Evolutionary conservation across 345 rosid genomes (phyloP).

Genomic region (Excoecaria agallocha): DNA sequence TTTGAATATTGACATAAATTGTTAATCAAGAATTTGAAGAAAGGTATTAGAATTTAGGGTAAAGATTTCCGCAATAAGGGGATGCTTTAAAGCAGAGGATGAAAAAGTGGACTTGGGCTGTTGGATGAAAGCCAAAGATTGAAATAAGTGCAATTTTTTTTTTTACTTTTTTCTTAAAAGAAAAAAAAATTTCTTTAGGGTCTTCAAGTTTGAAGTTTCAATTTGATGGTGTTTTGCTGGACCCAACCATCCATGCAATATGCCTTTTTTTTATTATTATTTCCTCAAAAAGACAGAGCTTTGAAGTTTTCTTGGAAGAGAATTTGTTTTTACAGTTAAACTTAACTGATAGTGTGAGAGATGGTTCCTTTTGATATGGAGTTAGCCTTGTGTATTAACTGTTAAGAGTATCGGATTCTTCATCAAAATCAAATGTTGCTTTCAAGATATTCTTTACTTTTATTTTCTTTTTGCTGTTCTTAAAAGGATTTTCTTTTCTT

Average conservation of each 20-base stretch:
- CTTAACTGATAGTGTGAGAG: not conserved
- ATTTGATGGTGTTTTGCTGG: conserved; percentile 18
- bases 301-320: not conserved
- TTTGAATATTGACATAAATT: not conserved
- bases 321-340: not conserved
- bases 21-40: not conserved
- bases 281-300: not conserved
- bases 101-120: not conserved
- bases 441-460: conserved; percentile 24
- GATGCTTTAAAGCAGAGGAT: conserved; percentile 24
- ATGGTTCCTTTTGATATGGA: not conserved
- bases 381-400: not conserved
- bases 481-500: not conserved
- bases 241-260: conserved; percentile 8
- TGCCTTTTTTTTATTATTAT: not conserved
- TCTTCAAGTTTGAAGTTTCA: conserved; percentile 14
- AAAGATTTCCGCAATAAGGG: conserved; percentile 30
- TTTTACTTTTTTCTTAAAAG: not conserved
- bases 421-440: conserved; percentile 10
- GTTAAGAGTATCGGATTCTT: conserved; percentile 32
- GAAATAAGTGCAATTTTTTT: conserved; percentile 32
- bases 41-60: conserved; percentile 10
- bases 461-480: not conserved
- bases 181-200: not conserved
- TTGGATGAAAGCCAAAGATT: conserved; percentile 11